These are phyloP conservation scores for Bipolaris bicolor DNA, from an alignment of 2,329 filamentous ascomycete genomes.

Conservation along the genomic window DNA sequence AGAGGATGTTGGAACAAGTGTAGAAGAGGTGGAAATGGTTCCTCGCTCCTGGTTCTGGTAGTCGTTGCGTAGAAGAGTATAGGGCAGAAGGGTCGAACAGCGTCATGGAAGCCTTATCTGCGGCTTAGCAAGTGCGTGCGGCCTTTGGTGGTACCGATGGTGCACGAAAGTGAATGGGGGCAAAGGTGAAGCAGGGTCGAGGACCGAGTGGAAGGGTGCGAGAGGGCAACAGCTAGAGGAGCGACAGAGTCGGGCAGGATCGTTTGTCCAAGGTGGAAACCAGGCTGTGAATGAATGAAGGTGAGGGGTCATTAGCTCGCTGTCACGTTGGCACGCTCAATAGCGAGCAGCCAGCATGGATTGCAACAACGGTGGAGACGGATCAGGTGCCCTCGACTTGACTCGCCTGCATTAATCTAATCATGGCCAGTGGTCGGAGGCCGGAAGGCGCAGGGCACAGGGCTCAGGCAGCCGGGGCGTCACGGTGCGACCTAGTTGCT, in stretches of 20 bases:
- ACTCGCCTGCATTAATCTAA: conserved; percentile 27
- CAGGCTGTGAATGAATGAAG: conserved; percentile 16
- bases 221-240: conserved; percentile 7
- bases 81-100: conserved; percentile 15
- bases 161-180: conserved; percentile 26
- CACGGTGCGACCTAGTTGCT: conserved; percentile 14
- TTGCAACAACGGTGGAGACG: conserved; percentile 24
- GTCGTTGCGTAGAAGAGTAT: conserved; percentile 9
- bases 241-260: conserved; percentile 9
- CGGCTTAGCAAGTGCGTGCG: conserved; percentile 20
- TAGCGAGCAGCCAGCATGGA: conserved; percentile 17
- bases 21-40: not conserved
- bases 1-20: not conserved
- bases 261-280: conserved; percentile 19
- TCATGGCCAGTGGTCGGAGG: conserved; percentile 18
- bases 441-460: conserved; percentile 15
- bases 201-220: conserved; percentile 6
- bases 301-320: conserved; percentile 23
- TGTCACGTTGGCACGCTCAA: conserved; percentile 28
- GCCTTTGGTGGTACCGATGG: conserved; percentile 21
- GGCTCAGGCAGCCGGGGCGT: conserved; percentile 13
- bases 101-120: conserved; percentile 28
- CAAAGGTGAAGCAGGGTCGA: conserved; percentile 1
- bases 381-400: conserved; percentile 27
- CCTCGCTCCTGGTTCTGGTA: not conserved